These are phyloP conservation scores for Wallacemonas rigidus DNA, from an alignment of 208 protist species.

Conservation along the genomic window DNA sequence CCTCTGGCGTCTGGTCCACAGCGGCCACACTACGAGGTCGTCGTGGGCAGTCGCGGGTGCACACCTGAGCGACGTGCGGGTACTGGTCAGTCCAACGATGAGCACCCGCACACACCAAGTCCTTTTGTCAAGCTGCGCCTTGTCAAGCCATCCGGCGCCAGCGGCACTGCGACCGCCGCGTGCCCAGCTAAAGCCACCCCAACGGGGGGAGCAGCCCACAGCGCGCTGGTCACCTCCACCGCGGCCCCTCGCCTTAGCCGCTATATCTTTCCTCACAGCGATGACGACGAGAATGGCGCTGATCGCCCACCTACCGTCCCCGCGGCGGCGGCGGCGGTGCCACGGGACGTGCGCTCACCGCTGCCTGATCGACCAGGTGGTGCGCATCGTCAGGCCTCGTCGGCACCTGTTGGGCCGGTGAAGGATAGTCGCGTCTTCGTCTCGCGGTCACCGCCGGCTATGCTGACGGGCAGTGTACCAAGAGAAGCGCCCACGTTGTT, in stretches of 20 bases:
- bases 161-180: background rate
- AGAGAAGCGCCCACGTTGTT: background rate
- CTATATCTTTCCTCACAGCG: background rate
- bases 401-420: too few relatives aligned
- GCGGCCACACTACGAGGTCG: constrained; percentile 1
- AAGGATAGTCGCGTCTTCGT: background rate
- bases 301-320: background rate
- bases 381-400: too few relatives aligned
- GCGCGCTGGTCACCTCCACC: background rate
- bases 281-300: background rate
- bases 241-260: background rate
- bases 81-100: background rate
- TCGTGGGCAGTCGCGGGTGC: background rate
- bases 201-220: too few relatives aligned
- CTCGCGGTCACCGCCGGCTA: background rate
- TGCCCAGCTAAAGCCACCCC: background rate
- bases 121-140: constrained; percentile 3
- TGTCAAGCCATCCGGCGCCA: background rate
- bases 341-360: background rate
- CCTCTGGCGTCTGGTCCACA: too few relatives aligned
- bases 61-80: background rate
- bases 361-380: background rate
- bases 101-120: background rate
- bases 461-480: background rate
- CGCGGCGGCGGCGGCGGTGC: background rate